These are phyloP conservation scores for Cucurbita argyrosperma DNA, from an alignment of 306 rosid species.

Conservation along the genomic window DNA sequence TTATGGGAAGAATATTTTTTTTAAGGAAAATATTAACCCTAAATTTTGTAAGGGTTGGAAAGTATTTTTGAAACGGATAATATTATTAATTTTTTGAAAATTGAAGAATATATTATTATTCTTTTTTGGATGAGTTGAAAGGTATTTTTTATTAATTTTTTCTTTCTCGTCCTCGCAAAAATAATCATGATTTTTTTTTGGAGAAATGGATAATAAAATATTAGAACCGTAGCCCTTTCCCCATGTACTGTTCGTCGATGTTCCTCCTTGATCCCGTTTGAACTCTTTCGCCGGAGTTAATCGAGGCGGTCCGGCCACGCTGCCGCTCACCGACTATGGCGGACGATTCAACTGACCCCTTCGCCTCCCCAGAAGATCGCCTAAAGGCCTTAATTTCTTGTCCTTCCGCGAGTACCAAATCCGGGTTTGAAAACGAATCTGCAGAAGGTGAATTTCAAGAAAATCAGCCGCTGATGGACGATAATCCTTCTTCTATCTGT, in stretches of 20 bases:
- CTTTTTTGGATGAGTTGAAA: no score
- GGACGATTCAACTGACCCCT: conserved; percentile 1
- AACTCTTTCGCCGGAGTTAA: background rate
- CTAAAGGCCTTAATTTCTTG: conserved; percentile 12
- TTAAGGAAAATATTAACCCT: no score
- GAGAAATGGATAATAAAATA: background rate
- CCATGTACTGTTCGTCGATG: background rate
- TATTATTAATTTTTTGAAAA: no score
- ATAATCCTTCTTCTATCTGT: conserved; percentile 21
- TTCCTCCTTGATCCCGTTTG: background rate
- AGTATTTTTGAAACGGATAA: no score
- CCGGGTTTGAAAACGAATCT: background rate
- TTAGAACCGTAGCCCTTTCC: background rate
- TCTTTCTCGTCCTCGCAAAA: no score
- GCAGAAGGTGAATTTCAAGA: background rate
- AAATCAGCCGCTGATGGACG: background rate
- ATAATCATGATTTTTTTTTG: background rate
- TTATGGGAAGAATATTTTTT: no score
- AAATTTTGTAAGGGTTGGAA: no score
- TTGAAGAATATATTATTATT: no score
- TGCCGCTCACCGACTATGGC: conserved; percentile 17
- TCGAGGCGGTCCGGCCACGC: background rate
- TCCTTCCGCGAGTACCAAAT: background rate
- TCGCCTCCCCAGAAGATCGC: conserved; percentile 25
- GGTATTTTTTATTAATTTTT: no score